A percentile compares a stretch with the other conserved stretches of the same genome.
phyloP scores from a whole-genome alignment of 441 rosid species.

The Erysimum pusillum region DNA sequence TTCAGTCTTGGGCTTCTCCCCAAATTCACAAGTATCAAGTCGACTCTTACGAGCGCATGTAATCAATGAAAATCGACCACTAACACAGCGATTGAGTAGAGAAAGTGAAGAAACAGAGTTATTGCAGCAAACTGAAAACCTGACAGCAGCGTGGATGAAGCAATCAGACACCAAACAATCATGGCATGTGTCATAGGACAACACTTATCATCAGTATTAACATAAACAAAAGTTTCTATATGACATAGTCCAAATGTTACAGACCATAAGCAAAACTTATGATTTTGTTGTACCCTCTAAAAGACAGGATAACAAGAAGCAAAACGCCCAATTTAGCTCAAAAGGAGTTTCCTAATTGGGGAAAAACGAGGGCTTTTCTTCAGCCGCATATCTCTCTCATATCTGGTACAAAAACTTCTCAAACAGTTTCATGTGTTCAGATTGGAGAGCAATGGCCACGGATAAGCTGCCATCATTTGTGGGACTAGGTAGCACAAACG shows the following conservation, averaged over 20 bases:
- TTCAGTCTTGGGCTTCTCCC: neutral
- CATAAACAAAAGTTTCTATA: conserved; percentile 35
- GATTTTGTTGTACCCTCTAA: conserved; percentile 37
- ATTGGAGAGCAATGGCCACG: conserved; percentile 86
- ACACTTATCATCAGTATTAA: conserved; percentile 41
- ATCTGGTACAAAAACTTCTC: conserved; percentile 71
- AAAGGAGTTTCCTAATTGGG: conserved; percentile 18
- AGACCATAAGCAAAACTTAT: conserved; percentile 28
- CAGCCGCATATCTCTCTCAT: conserved; percentile 31
- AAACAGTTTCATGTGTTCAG: conserved; percentile 87
- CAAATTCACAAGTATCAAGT: neutral
- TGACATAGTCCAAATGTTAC: conserved; percentile 40
- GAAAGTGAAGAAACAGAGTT: conserved; percentile 19
- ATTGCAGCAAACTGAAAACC: conserved; percentile 25
- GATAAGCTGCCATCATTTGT: conserved; percentile 84
- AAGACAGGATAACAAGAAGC: conserved; percentile 36
- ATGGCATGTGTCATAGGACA: conserved; percentile 11
- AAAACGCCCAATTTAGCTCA: conserved; percentile 35
- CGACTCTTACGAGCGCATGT: neutral
- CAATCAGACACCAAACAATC: conserved; percentile 13
- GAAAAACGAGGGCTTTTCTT: conserved; percentile 23
- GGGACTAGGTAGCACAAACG: conserved; percentile 86
- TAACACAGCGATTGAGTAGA: neutral
- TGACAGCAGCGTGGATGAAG: conserved; percentile 10
- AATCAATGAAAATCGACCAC: conserved; percentile 4